Conservation (phyloP, 2,329 filamentous ascomycete genomes). For the Cladosporium cucumerinum region DNA sequence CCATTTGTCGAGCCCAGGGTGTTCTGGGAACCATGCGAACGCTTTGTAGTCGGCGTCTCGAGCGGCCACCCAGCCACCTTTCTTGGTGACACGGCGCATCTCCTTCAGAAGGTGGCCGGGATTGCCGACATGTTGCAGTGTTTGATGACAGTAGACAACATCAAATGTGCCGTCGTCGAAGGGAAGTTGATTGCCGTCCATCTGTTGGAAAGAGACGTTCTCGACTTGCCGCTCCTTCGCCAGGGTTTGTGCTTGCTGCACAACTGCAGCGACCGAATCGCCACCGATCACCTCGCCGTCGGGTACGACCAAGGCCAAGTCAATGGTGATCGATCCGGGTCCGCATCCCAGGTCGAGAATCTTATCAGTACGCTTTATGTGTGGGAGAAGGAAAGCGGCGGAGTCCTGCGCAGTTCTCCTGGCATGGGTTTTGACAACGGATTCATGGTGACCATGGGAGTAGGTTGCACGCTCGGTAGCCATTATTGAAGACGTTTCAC, state of each 20-base stretch:
- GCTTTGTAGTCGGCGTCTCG: slow-evolving; percentile 37
- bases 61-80: slow-evolving; percentile 32
- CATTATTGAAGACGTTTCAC: not conserved
- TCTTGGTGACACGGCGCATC: slow-evolving; percentile 34
- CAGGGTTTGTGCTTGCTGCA: slow-evolving; percentile 1
- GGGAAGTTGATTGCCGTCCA: slow-evolving; percentile 28
- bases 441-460: slow-evolving; percentile 12
- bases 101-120: slow-evolving; percentile 29
- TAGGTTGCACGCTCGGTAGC: slow-evolving; percentile 4
- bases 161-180: slow-evolving; percentile 33
- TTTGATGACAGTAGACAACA: slow-evolving; percentile 33
- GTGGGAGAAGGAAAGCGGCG: slow-evolving; percentile 20
- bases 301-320: slow-evolving; percentile 11
- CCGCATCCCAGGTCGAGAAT: slow-evolving; percentile 23
- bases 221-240: slow-evolving; percentile 2
- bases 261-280: not conserved
- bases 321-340: slow-evolving; percentile 18
- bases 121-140: slow-evolving; percentile 28
- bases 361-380: slow-evolving; percentile 16
- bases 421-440: slow-evolving; percentile 11
- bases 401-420: slow-evolving; percentile 17
- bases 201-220: slow-evolving; percentile 23
- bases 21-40: slow-evolving; percentile 24
- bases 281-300: slow-evolving; percentile 15
- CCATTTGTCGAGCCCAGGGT: slow-evolving; percentile 27